Conservation (phyloP, 2,329 filamentous ascomycete genomes). For the Pseudocercospora cruenta region DNA sequence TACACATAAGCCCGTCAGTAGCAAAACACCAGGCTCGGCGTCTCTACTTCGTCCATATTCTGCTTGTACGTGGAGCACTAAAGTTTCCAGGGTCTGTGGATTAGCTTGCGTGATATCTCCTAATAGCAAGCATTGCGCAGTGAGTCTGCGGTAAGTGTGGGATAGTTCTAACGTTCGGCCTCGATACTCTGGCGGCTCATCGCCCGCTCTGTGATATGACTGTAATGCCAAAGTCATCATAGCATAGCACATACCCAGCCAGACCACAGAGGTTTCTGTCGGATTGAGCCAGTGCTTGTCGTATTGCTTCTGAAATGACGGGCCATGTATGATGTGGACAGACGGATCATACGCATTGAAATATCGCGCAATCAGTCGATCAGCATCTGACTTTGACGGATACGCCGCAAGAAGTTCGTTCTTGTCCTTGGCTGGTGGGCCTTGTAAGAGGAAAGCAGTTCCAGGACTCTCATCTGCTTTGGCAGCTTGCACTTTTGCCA, state of each 20-base stretch:
- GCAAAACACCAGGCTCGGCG: slow-evolving; percentile 68
- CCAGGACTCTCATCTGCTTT: slow-evolving; percentile 64
- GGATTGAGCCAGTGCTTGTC: slow-evolving; percentile 73
- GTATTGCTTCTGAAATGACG: slow-evolving; percentile 78
- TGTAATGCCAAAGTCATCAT: slow-evolving; percentile 77
- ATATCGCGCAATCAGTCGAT: slow-evolving; percentile 83
- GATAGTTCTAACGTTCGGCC: slow-evolving; percentile 60
- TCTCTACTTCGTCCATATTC: slow-evolving; percentile 76
- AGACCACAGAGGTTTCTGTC: slow-evolving; percentile 72
- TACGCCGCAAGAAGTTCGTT: slow-evolving; percentile 78
- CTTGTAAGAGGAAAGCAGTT: slow-evolving; percentile 78
- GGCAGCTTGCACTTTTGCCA: slow-evolving; percentile 72
- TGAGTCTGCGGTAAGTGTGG: slow-evolving; percentile 66
- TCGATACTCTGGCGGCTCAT: slow-evolving; percentile 78
- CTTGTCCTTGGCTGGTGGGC: slow-evolving; percentile 69
- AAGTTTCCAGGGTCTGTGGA: slow-evolving; percentile 76
- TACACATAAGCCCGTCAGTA: slow-evolving; percentile 63
- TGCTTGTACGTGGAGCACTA: slow-evolving; percentile 74
- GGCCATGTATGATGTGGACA: slow-evolving; percentile 63
- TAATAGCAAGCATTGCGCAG: slow-evolving; percentile 75
- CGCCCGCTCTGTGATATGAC: slow-evolving; percentile 77
- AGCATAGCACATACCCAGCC: slow-evolving; percentile 76
- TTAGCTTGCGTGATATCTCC: slow-evolving; percentile 77
- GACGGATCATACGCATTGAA: slow-evolving; percentile 79
- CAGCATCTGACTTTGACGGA: slow-evolving; percentile 79